A percentile compares a stretch with the other conserved stretches of the same genome.
Evolutionary conservation across 768 basidiomycete genomes (phyloP).

Genomic region (Phanerochaete carnosa): DNA sequence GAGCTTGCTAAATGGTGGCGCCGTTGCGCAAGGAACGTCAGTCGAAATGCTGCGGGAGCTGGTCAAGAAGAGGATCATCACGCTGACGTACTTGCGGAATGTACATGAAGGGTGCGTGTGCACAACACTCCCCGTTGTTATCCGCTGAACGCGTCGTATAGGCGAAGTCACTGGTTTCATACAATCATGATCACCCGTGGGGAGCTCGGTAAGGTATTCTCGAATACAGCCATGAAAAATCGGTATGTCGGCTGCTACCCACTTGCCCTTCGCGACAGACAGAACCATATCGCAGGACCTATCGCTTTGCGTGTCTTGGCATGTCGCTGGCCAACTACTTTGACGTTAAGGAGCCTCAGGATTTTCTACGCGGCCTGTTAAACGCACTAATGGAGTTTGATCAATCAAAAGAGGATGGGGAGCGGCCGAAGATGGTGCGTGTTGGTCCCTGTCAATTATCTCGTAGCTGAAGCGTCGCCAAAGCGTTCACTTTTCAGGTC

Average conservation of each 20-base stretch:
- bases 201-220: slow-evolving; percentile 76
- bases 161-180: slow-evolving; percentile 85
- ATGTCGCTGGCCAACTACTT: slow-evolving; percentile 83
- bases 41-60: slow-evolving; percentile 78
- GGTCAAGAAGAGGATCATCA: slow-evolving; percentile 81
- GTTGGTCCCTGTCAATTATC: neutral
- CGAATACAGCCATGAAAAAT: slow-evolving; percentile 72
- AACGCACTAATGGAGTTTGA: slow-evolving; percentile 77
- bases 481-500: slow-evolving; percentile 53
- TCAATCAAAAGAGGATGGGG: slow-evolving; percentile 68
- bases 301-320: slow-evolving; percentile 79
- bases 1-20: slow-evolving; percentile 14
- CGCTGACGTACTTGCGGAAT: slow-evolving; percentile 80
- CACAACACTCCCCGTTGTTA: slow-evolving; percentile 3
- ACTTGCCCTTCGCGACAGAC: neutral
- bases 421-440: slow-evolving; percentile 69
- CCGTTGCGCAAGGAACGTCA: slow-evolving; percentile 54
- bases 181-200: slow-evolving; percentile 74
- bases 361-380: slow-evolving; percentile 72
- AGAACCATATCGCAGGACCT: slow-evolving; percentile 48
- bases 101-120: slow-evolving; percentile 79
- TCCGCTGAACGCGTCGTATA: slow-evolving; percentile 25
- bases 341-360: slow-evolving; percentile 76
- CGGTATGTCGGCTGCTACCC: slow-evolving; percentile 42
- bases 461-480: slow-evolving; percentile 21